These are phyloP conservation scores for Xerocomus amazonicus DNA, from an alignment of 1,284 basidiomycete genomes.

Conservation along the genomic window DNA sequence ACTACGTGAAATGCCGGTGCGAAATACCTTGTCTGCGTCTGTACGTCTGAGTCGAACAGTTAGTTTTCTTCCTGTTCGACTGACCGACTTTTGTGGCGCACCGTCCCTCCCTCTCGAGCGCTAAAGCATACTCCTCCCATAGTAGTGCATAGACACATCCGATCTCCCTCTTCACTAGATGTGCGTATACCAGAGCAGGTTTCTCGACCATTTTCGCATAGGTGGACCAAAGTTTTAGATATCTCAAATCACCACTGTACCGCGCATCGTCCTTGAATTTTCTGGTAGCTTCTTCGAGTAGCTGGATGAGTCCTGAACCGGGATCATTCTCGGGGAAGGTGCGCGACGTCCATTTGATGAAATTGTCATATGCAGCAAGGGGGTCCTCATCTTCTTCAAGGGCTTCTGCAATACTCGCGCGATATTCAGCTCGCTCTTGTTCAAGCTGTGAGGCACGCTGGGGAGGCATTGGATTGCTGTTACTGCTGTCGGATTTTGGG, in stretches of 20 bases:
- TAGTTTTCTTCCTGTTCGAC: constrained; percentile 7
- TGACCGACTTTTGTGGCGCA: constrained; percentile 39
- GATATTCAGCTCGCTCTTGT: constrained; percentile 35
- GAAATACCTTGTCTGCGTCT: constrained; percentile 83
- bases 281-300: constrained; percentile 74
- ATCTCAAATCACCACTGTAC: constrained; percentile 85
- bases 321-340: constrained; percentile 41
- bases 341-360: constrained; percentile 62
- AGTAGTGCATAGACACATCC: constrained; percentile 74
- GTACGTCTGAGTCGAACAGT: constrained; percentile 45
- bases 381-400: constrained; percentile 60
- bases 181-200: constrained; percentile 61
- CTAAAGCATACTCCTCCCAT: constrained; percentile 83
- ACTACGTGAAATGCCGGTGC: constrained; percentile 77
- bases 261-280: constrained; percentile 76
- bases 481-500: not conserved
- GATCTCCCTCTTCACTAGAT: constrained; percentile 75
- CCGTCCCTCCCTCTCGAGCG: constrained; percentile 71
- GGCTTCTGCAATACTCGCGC: constrained; percentile 35
- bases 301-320: constrained; percentile 60
- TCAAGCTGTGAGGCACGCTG: constrained; percentile 31
- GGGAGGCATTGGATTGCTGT: constrained; percentile 21
- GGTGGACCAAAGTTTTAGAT: constrained; percentile 85
- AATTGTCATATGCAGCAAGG: constrained; percentile 52
- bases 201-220: constrained; percentile 69